Base-by-base conservation (phyloP, 257 asterid species). In the Ligustrum vulgare region DNA sequence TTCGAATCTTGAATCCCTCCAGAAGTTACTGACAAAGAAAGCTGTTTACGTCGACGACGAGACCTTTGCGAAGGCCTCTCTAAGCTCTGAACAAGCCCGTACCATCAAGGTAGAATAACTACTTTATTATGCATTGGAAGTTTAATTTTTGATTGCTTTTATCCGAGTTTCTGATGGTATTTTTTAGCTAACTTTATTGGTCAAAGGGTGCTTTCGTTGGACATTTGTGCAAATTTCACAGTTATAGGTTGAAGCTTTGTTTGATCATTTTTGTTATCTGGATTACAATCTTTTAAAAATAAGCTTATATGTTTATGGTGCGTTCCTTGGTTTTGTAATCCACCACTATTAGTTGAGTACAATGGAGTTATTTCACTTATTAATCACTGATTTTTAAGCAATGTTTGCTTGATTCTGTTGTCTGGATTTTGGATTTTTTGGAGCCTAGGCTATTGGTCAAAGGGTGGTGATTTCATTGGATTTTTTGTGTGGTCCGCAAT, bases 21-120 rank as follows among this genome's bases (percentile, higher is more conserved):
- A 91, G 78, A 95, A 84, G 74, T 82, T 93, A 12, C 90, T 95
- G 23, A 43, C 88, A 67, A 89, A 89, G 69, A 93, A 93, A 82
- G 94, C 94, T 62, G 97, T 95, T 0, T 95, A 85, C 71, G 99
- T 93, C 34, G 96, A 95, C 69, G 98, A 91, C 0, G 97, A 91
- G 39, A 93, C 97, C 77, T 95, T 90, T 83, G 88, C 97, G 51
- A 87, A 84, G 82, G 98, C 97, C 72, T 87, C 96, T 34, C 87
- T 93, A 74, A 84, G 87, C 71, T 84, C 98, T 78, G 93, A 95
- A 71, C 98, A 95, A 87, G 92, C 97, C 69, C 97, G 96, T 74
- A 82, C 92, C 13, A 91, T 95, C 84, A 95, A 95, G 96, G 99
- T 89, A 70, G 7, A 72, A 11, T 36, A 1, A 15, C 32, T 6